Conservation (phyloP, 768 basidiomycete species). For the Hygrocybe punicea region DNA sequence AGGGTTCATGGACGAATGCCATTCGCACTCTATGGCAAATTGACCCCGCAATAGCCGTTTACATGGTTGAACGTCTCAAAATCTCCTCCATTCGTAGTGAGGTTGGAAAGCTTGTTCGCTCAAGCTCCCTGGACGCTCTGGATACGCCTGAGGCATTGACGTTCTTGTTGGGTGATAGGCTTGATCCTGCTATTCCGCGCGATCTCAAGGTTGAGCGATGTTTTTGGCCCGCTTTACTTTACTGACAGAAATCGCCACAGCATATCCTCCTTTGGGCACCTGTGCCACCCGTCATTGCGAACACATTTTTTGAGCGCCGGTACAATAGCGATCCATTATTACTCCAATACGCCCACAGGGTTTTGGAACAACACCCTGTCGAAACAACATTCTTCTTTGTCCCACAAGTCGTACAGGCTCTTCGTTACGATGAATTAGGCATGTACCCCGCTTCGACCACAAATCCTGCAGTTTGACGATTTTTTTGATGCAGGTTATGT, state of each 20-base stretch:
- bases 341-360: conserved; percentile 94
- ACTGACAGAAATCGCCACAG: conserved; percentile 38
- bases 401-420: conserved; percentile 95
- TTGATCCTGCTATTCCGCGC: conserved; percentile 54
- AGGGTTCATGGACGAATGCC: conserved; percentile 56
- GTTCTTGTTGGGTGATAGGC: conserved; percentile 71
- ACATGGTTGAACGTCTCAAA: conserved; percentile 88
- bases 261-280: conserved; percentile 85
- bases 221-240: not conserved
- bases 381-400: conserved; percentile 98
- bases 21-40: conserved; percentile 77
- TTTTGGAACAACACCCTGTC: conserved; percentile 91
- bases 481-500: conserved; percentile 68
- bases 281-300: conserved; percentile 78
- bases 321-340: conserved; percentile 81
- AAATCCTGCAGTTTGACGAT: not conserved
- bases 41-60: conserved; percentile 77
- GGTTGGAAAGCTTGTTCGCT: conserved; percentile 69
- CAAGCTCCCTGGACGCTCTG: conserved; percentile 64
- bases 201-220: conserved; percentile 66
- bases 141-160: conserved; percentile 77
- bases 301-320: conserved; percentile 79
- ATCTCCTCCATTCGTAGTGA: conserved; percentile 60
- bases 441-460: not conserved
- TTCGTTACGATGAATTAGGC: conserved; percentile 89